Evolutionary conservation across 495 filamentous ascomycete species (phyloP).

Genomic region (Pyrenopolyporus hunteri): DNA sequence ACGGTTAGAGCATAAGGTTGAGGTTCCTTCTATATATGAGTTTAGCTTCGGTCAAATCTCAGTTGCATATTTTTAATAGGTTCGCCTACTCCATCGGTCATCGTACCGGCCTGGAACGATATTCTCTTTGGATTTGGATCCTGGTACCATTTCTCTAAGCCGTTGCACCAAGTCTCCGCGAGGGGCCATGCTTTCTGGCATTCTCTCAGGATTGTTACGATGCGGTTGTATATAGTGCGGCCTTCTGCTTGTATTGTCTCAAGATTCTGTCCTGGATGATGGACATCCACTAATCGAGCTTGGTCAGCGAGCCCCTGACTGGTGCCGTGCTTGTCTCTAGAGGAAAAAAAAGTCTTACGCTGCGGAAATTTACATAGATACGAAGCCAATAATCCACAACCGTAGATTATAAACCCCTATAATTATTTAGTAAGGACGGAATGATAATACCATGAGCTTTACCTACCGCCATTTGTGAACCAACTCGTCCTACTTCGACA

Average conservation of each 20-base stretch:
- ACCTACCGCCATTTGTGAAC: slow-evolving; percentile 58
- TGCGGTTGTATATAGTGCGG: slow-evolving; percentile 47
- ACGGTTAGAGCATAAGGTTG: slow-evolving; percentile 42
- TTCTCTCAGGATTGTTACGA: slow-evolving; percentile 47
- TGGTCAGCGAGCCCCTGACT: neutral
- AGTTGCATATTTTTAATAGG: neutral
- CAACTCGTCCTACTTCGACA: slow-evolving; percentile 50
- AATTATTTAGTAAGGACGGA: neutral
- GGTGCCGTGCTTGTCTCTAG: neutral
- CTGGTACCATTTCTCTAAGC: slow-evolving; percentile 49
- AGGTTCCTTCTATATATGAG: slow-evolving; percentile 37
- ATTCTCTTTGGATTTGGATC: slow-evolving; percentile 43
- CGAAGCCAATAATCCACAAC: slow-evolving; percentile 55
- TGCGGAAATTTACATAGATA: slow-evolving; percentile 55
- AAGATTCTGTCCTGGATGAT: slow-evolving; percentile 42
- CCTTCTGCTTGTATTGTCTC: slow-evolving; percentile 42
- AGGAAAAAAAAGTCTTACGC: slow-evolving; percentile 35
- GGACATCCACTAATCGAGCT: slow-evolving; percentile 40
- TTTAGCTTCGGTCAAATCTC: slow-evolving; percentile 6
- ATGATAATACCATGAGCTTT: neutral
- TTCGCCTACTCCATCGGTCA: slow-evolving; percentile 54
- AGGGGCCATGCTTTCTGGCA: slow-evolving; percentile 55
- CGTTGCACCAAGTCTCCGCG: slow-evolving; percentile 52
- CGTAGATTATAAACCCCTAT: slow-evolving; percentile 56
- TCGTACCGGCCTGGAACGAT: slow-evolving; percentile 47